Conservation (phyloP, 163 green algal genomes). For the Scenedesmus sp. region DNA sequence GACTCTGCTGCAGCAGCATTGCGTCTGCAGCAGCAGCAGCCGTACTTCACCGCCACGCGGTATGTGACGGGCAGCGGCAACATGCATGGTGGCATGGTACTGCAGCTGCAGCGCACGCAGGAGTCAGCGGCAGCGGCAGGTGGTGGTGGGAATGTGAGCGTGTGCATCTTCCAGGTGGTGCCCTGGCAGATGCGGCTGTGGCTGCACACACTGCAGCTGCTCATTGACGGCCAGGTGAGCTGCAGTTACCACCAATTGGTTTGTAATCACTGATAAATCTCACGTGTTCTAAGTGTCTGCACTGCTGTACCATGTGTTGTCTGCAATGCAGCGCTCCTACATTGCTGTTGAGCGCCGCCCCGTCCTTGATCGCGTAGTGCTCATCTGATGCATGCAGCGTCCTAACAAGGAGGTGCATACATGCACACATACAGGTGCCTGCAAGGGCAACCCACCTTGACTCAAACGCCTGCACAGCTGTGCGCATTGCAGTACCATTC, state of each 20-base stretch:
- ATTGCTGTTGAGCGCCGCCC: too few relatives aligned
- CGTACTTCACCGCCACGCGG: not conserved
- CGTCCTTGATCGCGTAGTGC: too few relatives aligned
- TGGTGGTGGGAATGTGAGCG: constrained; percentile 9
- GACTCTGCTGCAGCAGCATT: not conserved
- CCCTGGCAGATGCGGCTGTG: constrained; percentile 87
- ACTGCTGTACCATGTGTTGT: not conserved
- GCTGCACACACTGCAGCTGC: constrained; percentile 80
- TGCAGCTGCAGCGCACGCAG: constrained; percentile 18
- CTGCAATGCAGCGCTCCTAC: too few relatives aligned
- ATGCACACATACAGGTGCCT: too few relatives aligned
- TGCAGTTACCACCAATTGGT: too few relatives aligned
- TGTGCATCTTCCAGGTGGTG: constrained; percentile 87
- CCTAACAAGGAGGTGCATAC: too few relatives aligned
- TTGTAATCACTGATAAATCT: too few relatives aligned
- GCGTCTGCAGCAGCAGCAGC: not conserved
- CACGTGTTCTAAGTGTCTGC: not conserved
- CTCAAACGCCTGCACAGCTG: too few relatives aligned
- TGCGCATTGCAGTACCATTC: not conserved
- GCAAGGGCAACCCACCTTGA: too few relatives aligned
- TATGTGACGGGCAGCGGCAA: constrained; percentile 57
- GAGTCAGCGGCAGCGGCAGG: not conserved
- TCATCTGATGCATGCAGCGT: too few relatives aligned
- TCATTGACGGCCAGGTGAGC: constrained; percentile 76
- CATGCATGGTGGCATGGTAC: constrained; percentile 60